Evolutionary conservation across 2,329 filamentous ascomycete species (phyloP), one percentile per base, ranked within the genome.

Genomic region (Aphanoascus verrucosus): DNA sequence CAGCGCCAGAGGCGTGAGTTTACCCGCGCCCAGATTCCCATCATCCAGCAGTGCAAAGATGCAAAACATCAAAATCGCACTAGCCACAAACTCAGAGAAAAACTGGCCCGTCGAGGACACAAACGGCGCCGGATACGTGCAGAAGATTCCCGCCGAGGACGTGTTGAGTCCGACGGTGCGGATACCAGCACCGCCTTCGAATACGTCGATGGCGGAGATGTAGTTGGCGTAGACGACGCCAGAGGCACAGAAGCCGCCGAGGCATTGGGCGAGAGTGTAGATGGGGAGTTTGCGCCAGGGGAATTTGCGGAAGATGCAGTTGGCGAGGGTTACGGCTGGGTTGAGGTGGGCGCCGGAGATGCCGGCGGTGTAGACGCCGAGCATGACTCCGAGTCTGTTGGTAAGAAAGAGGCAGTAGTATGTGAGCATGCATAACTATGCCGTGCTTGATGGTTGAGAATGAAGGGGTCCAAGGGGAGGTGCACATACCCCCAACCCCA

Each of bases 1-100:
- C 5, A 87, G 68, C 6, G 73, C 78, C 1, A 88, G 68, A 0
- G 83, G 82, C 54, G 79, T 74, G 20, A 81, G 59, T 1, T 74
- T 71, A 0, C 80, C 79, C 1, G 81, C 80, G 2, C 80, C 81
- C 4, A 69, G 56, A 48, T 72, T 72, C 1, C 59, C 58, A 19
- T 71, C 63, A 43, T 72, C 69, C 53, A 83, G 81, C 48, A 88
- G 68, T 0, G 83, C 83, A 62, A 85, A 86, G 46, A 88, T 85
- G 56, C 82, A 73, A 61, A 87, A 85, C 77, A 86, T 84, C 20
- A 88, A 69, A 32, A 88, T 74, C 0, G 81, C 70, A 55, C 77
- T 83, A 14, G 83, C 81, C 48, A 88, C 73, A 58, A 87, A 83
- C 61, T 88, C 85, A 17, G 80, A 83, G 62, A 87, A 85, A 69